Conservation (phyloP, 768 basidiomycete genomes). For the Chiua virens region DNA sequence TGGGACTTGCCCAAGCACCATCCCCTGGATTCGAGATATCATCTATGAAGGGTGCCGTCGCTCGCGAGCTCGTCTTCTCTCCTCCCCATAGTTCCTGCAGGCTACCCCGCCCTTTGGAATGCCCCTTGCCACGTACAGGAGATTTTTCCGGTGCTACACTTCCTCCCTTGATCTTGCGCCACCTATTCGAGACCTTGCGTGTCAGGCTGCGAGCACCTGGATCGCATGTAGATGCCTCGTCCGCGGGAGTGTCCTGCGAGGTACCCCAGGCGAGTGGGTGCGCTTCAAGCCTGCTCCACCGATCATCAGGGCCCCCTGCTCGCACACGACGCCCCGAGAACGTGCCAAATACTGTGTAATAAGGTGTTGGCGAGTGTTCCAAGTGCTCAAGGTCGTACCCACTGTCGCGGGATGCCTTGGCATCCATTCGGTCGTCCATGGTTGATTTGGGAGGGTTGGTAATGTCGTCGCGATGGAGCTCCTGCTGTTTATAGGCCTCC, state of each 20-base stretch:
- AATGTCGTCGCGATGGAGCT: conserved; percentile 19
- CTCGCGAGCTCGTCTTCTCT: conserved; percentile 6
- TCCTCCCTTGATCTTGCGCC: conserved; percentile 26
- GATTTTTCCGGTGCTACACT: conserved; percentile 22
- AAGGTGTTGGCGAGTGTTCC: conserved; percentile 36
- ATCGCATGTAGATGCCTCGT: conserved; percentile 11
- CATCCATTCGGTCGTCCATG: conserved; percentile 26
- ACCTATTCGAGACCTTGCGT: conserved; percentile 38
- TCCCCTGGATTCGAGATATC: conserved; percentile 9
- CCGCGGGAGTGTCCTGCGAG: background rate
- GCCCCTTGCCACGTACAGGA: conserved; percentile 15
- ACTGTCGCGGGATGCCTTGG: conserved; percentile 5
- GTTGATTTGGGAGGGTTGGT: conserved; percentile 18
- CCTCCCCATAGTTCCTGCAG: conserved; percentile 32
- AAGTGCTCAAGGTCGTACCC: conserved; percentile 15
- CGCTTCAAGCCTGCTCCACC: conserved; percentile 7
- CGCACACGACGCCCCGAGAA: conserved; percentile 44
- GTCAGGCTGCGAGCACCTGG: conserved; percentile 25
- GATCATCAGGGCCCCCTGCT: conserved; percentile 44
- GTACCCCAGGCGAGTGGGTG: background rate
- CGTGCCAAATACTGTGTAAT: conserved; percentile 57
- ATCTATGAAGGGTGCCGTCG: conserved; percentile 20
- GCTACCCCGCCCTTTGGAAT: conserved; percentile 29
- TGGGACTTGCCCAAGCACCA: conserved; percentile 10
- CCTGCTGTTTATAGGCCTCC: conserved; percentile 49